Percentiles rank a stretch among this genome's conserved stretches.
Conservation (phyloP, 345 rosid species). For the Citrus maxima region DNA sequence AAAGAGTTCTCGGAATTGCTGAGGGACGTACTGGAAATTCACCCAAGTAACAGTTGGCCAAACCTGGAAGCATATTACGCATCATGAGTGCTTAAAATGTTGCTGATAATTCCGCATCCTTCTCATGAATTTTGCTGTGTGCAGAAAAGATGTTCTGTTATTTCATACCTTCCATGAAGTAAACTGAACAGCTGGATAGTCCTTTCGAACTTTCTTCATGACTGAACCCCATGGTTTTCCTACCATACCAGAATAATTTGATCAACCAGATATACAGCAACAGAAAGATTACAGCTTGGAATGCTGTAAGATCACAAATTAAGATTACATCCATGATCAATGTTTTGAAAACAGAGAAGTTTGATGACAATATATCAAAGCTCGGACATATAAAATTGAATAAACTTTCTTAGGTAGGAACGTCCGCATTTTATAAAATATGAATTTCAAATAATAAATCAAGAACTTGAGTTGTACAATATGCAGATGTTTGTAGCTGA, state of each 20-base stretch:
- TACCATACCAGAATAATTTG: conserved; percentile 19
- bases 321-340: neutral
- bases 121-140: neutral
- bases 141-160: neutral
- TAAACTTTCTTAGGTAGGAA: no score
- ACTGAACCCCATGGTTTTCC: conserved; percentile 76
- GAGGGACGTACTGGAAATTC: conserved; percentile 69
- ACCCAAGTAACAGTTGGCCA: conserved; percentile 89
- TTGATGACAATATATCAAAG: neutral
- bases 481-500: neutral
- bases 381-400: neutral
- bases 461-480: neutral
- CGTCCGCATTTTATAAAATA: no score
- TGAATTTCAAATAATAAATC: no score
- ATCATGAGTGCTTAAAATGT: neutral
- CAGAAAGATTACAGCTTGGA: neutral
- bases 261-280: no score
- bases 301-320: neutral
- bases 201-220: conserved; percentile 53
- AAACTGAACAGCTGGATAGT: conserved; percentile 62
- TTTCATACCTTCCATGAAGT: conserved; percentile 83
- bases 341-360: neutral
- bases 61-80: conserved; percentile 50
- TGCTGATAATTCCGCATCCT: neutral
- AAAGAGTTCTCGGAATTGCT: conserved; percentile 75